A percentile compares a stretch with the other conserved stretches of the same genome.
phyloP scores from a whole-genome alignment of 208 protist species.

The Acanthamoeba castellanii region DNA sequence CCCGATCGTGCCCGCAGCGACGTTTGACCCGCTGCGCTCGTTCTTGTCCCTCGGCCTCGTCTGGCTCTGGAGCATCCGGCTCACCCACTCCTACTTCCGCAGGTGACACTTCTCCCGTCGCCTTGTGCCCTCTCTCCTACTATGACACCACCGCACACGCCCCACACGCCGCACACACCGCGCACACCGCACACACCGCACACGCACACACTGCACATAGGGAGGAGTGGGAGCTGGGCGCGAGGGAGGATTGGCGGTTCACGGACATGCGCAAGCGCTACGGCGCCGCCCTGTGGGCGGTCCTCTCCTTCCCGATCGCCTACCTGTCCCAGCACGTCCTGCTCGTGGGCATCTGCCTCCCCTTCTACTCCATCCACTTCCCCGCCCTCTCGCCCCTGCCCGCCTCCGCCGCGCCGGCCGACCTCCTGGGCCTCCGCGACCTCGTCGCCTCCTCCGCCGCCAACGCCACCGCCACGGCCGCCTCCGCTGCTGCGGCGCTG shows the following conservation, averaged over 20 bases:
- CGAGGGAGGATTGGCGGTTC: slow-evolving; percentile 71
- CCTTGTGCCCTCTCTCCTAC: not conserved
- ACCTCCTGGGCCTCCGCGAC: not conserved
- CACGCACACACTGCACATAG: not conserved
- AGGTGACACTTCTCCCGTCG: not conserved
- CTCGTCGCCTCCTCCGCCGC: not conserved
- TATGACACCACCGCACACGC: not conserved
- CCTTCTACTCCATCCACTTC: slow-evolving; percentile 73
- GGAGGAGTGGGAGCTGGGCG: slow-evolving; percentile 70
- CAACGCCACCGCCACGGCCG: not conserved
- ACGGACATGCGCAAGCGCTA: slow-evolving; percentile 67
- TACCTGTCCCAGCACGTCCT: slow-evolving; percentile 69
- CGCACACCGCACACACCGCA: no score
- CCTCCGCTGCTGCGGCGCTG: not conserved
- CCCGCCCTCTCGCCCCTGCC: not conserved
- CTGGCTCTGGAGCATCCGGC: slow-evolving; percentile 66
- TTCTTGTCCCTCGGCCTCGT: slow-evolving; percentile 36
- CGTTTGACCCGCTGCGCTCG: slow-evolving; percentile 27
- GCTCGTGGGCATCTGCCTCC: slow-evolving; percentile 66
- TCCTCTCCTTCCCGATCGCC: slow-evolving; percentile 36
- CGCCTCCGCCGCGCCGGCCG: not conserved
- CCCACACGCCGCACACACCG: not conserved
- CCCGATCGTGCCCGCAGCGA: not conserved
- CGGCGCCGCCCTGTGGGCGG: not conserved
- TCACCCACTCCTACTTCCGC: slow-evolving; percentile 75